A percentile compares a stretch with the other conserved stretches of the same genome.
Conservation (phyloP, 208 protist genomes). For the Wallacemonas sp. region DNA sequence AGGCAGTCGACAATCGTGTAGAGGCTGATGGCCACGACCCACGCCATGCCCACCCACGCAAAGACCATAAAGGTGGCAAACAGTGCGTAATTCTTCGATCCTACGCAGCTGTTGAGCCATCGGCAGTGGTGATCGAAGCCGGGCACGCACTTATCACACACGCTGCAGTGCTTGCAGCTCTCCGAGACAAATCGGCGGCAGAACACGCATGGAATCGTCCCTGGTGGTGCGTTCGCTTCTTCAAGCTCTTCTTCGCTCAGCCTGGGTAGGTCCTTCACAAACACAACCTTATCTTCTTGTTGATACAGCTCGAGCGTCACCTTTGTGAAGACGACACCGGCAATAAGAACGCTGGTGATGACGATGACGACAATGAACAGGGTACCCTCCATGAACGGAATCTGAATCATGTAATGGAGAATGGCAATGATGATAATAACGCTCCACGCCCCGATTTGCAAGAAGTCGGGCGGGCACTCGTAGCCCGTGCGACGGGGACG, state of each 20-base stretch:
- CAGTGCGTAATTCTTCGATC: constrained; percentile 70
- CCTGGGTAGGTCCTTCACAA: constrained; percentile 50
- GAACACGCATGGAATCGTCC: constrained; percentile 73
- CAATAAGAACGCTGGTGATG: constrained; percentile 38
- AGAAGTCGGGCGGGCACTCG: constrained; percentile 64
- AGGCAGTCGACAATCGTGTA: constrained; percentile 57
- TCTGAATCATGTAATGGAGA: constrained; percentile 63
- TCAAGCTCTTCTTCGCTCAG: constrained; percentile 46
- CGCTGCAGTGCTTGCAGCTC: constrained; percentile 85
- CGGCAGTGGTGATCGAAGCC: constrained; percentile 93
- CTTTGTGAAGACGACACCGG: constrained; percentile 42
- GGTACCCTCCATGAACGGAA: constrained; percentile 53
- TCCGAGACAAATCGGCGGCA: constrained; percentile 75
- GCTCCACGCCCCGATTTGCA: constrained; percentile 70
- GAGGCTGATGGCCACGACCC: constrained; percentile 54
- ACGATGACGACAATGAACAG: constrained; percentile 42
- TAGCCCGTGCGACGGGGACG: constrained; percentile 76
- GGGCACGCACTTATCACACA: constrained; percentile 91
- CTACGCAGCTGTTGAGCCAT: constrained; percentile 90
- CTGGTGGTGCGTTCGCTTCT: constrained; percentile 28
- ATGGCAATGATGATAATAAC: constrained; percentile 44
- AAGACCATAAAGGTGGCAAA: constrained; percentile 75
- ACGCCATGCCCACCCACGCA: constrained; percentile 60
- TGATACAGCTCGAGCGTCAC: constrained; percentile 57
- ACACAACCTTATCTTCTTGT: constrained; percentile 74